A percentile compares a stretch with the other conserved stretches of the same genome.
These are phyloP conservation scores for Garcia nutans DNA, from an alignment of 345 rosid species.

Conservation along the genomic window DNA sequence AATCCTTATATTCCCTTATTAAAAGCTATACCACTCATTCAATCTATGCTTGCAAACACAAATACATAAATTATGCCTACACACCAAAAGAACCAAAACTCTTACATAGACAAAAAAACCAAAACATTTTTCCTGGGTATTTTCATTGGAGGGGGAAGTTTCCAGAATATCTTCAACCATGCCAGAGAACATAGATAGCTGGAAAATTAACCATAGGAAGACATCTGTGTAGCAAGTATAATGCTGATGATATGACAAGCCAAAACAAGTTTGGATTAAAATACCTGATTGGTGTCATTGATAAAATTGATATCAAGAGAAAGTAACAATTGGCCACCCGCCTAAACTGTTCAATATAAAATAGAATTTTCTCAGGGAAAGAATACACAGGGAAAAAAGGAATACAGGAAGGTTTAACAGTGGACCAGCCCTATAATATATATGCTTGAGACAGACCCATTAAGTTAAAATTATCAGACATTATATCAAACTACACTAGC, in stretches of 20 bases:
- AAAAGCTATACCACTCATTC: neutral
- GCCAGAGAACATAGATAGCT: neutral
- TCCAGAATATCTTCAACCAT: neutral
- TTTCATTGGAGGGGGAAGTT: neutral
- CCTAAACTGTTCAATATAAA: constrained; percentile 82
- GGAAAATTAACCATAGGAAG: neutral
- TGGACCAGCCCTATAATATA: neutral
- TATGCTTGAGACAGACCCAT: neutral
- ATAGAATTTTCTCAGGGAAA: constrained; percentile 36
- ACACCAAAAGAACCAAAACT: neutral
- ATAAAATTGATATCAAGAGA: constrained; percentile 87
- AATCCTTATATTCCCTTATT: neutral
- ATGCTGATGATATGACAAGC: neutral
- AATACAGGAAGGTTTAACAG: neutral
- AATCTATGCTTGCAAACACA: neutral
- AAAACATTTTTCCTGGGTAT: neutral
- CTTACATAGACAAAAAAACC: no score
- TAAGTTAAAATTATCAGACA: neutral
- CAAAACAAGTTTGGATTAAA: constrained; percentile 6
- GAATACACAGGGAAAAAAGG: neutral
- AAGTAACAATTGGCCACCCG: constrained; percentile 98
- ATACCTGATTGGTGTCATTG: constrained; percentile 96
- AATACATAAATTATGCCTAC: neutral
- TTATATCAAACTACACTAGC: neutral
- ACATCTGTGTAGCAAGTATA: neutral